Base-by-base conservation (phyloP, 2,329 filamentous ascomycete genomes). In the Aureobasidium sp. region DNA sequence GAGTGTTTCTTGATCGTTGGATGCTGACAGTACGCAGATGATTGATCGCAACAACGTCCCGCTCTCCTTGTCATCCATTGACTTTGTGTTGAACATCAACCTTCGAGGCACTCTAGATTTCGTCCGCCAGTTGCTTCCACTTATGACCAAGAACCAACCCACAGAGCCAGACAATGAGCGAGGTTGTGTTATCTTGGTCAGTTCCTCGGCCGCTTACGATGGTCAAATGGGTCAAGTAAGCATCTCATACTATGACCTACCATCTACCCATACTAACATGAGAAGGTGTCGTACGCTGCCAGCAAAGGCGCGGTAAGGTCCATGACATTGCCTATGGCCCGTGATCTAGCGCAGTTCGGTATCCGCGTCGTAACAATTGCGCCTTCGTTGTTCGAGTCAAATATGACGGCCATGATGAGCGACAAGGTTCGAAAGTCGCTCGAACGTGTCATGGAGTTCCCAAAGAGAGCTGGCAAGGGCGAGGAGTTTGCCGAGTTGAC, bases 351-450 rank as follows among this genome's bases (percentile, higher is more conserved):
- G 14, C 81, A 83, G 8, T 84, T 87, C 67, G 88, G 88, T 1
- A 89, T 93, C 63, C 80, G 90, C 45, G 88, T 87, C 13, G 82
- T 91, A n/a, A 89, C 88, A 1, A 84, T 94, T 55, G 90, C 90
- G 10, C 90, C 86, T 16, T 85, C 85, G 65, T 76, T 91, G 65
- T 93, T 93, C 67, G 86, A 90, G 65, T 87, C 84, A 36, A 79
- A 82, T 57, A 92, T 93, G 89, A 91, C 88, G 5, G 82, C 82
- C 47, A 77, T 82, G 72, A 83, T 93, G 85, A 79, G 81, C 27
- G 80, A 84, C 42, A 92, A 90, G 76, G 85, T 90, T 5, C 78
- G 81, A 63, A 81, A 81, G 68, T 86, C 85, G 60, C 74, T 93
- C 55, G 80, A 83, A 68, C 79, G 80, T 45, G 83, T 85, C 2